Evolutionary conservation across 495 filamentous ascomycete species (phyloP).

Genomic region (Daldinia caldariorum): DNA sequence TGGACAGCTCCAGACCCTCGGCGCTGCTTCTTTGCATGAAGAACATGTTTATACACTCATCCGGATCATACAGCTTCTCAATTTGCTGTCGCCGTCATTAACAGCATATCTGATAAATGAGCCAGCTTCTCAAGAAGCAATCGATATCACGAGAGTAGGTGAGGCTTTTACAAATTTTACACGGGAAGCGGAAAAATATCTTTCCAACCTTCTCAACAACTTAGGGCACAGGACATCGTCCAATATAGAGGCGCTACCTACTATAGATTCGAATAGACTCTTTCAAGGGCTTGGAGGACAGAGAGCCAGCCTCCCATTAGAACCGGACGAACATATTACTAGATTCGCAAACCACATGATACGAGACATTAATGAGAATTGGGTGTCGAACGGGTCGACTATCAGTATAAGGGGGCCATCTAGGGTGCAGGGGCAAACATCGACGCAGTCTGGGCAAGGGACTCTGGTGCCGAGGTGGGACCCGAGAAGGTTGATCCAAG

Average conservation of each 20-base stretch:
- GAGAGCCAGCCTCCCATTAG: background rate
- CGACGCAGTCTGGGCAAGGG: slow-evolving; percentile 47
- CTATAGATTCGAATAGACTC: slow-evolving; percentile 22
- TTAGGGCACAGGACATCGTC: background rate
- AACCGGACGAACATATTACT: slow-evolving; percentile 35
- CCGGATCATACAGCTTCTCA: slow-evolving; percentile 34
- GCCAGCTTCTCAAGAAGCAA: slow-evolving; percentile 26
- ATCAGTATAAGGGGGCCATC: slow-evolving; percentile 51
- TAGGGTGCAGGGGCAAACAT: slow-evolving; percentile 30
- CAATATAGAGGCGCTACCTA: slow-evolving; percentile 2
- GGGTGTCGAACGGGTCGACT: slow-evolving; percentile 45
- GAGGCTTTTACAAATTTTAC: slow-evolving; percentile 39
- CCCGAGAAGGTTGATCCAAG: slow-evolving; percentile 33
- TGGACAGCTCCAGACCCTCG: slow-evolving; percentile 19
- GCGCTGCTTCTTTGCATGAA: slow-evolving; percentile 7
- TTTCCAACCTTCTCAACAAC: slow-evolving; percentile 25
- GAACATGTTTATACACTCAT: slow-evolving; percentile 36
- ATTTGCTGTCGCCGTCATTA: slow-evolving; percentile 41
- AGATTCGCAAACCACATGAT: slow-evolving; percentile 50
- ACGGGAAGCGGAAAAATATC: slow-evolving; percentile 25
- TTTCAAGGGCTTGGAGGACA: slow-evolving; percentile 26
- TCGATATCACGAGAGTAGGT: slow-evolving; percentile 18
- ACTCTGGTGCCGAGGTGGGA: slow-evolving; percentile 42
- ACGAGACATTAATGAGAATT: slow-evolving; percentile 52
- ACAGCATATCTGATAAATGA: slow-evolving; percentile 44